These are phyloP conservation scores for Aspergillus egyptiacus DNA, from an alignment of 495 filamentous ascomycete genomes.

Conservation along the genomic window DNA sequence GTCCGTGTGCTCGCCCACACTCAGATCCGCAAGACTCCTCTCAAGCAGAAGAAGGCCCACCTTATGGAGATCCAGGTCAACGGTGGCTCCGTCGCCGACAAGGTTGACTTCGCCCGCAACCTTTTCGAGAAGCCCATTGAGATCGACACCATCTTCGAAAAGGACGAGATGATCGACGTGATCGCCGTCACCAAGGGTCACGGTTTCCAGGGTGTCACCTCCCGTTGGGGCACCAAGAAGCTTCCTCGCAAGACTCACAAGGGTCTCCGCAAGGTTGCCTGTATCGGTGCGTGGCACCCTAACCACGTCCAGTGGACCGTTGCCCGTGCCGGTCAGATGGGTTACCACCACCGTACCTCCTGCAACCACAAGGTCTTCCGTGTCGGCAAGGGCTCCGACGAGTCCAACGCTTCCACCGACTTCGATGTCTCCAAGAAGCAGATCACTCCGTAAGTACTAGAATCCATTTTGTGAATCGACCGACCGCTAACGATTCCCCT, in stretches of 20 bases:
- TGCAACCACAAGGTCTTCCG: constrained; percentile 99
- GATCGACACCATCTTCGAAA: constrained; percentile 93
- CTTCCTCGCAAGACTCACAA: constrained; percentile 99
- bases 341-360: constrained; percentile 99
- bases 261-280: constrained; percentile 99
- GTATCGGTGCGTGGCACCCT: constrained; percentile 99
- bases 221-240: constrained; percentile 99
- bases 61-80: constrained; percentile 99
- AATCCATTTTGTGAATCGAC: not conserved
- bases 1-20: constrained; percentile 99
- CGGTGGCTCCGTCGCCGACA: constrained; percentile 87
- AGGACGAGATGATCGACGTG: constrained; percentile 99
- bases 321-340: constrained; percentile 98
- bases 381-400: constrained; percentile 84
- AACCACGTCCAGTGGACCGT: constrained; percentile 99
- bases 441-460: constrained; percentile 88
- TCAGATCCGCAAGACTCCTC: constrained; percentile 96
- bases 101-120: constrained; percentile 89
- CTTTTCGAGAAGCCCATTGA: constrained; percentile 98
- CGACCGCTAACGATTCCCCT: constrained; percentile 28
- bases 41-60: constrained; percentile 99
- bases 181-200: constrained; percentile 99
- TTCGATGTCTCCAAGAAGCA: constrained; percentile 97
- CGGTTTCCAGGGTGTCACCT: constrained; percentile 95
- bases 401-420: constrained; percentile 88